Evolutionary conservation across 148 eudicot species (phyloP), one percentile per base, ranked within the genome.

Genomic region (Cornus kousa): DNA sequence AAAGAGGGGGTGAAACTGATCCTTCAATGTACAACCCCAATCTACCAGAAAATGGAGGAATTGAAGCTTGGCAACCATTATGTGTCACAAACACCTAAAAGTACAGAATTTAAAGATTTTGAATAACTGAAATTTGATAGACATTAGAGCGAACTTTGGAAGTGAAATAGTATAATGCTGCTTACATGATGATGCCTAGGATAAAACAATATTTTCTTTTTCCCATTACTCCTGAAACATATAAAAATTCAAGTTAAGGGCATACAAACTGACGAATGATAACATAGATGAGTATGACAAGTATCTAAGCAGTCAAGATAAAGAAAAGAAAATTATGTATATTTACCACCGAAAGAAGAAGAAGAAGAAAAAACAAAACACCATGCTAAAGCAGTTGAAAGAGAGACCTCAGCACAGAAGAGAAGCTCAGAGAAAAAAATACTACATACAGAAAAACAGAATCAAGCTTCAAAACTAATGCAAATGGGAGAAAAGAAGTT

Each of bases 1-100:
- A 84, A 74, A 92, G 91, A 35, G 97, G 89, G 55, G 99, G 99
- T 69, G 94, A 86, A 75, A 96, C 97, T 71, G 98, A 94, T 83
- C 99, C 99, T 89, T 96, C 91, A 77, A 96, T 94, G 85, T 96
- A 96, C 46, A 89, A 85, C 70, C 98, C 99, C 77, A 87, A 80
- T 71, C 98, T 92, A 74, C 97, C 98, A 78, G 88, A 81, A 87
- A 96, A 94, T 65, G 86, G 70, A 81, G 98, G 90, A 84, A 96
- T 78, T 64, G 86, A 77, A 71, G 74, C 82, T 91, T 89, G 95
- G 85, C 99, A 96, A 80, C 95, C 95, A 90, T 90, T 93, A 55
- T 82, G 80, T 57, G 81, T 74, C 66, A 92, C 92, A 39, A 81
- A 76, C 31, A 96, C 89, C 98, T 96, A 82, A 81, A 19, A 76